Base-by-base conservation (phyloP, 2,329 filamentous ascomycete species). In the Parasarocladium wereldwijsianum region DNA sequence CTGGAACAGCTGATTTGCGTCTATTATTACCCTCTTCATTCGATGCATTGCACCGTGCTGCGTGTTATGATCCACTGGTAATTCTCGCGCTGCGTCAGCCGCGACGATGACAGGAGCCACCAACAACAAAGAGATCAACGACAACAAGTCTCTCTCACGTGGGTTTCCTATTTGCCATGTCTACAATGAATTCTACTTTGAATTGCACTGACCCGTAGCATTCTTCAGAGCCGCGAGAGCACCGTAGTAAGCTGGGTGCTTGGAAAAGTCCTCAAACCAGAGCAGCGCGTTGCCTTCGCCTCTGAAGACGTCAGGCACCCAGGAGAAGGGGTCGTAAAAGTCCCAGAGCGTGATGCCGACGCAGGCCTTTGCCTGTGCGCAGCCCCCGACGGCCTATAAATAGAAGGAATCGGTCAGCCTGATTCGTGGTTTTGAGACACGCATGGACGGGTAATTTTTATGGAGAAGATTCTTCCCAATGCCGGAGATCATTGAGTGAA, bases 191-290 rank as follows among this genome's bases (percentile, higher is more conserved):
- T 36, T 24, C n/a, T 24, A 18, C 25, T 32, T 29, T 20, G 22
- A 26, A 15, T 25, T 29, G 28, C 36, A 38, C 11, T 22, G 25
- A 14, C 34, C 36, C 17, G 47, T 50, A 9, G 32, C 37, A 38
- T 54, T 54, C 39, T 46, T 51, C 26, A 58, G 34, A 5, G 46
- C 53, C 34, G 43, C 43, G 8, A 55, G 38, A 17, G 52, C 42
- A 11, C 50, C 52, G 11, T 50, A 40, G 36, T 57, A 62, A 3
- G 60, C 58, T 0, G 58, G 57, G 36, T 64, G 57, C 34, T 49
- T 50, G 17, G 42, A 45, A 27, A 57, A 54, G 38, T 58, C 49
- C 6, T 52, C 45, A 32, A 57, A 55, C 52, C 57, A 62, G 17
- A 58, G 49, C 28, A 53, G 46, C 1, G 59, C 52, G 17, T 46